Evolutionary conservation across 1,139 yeast genomes (phyloP).

Genomic region (Taphrina confusa): DNA sequence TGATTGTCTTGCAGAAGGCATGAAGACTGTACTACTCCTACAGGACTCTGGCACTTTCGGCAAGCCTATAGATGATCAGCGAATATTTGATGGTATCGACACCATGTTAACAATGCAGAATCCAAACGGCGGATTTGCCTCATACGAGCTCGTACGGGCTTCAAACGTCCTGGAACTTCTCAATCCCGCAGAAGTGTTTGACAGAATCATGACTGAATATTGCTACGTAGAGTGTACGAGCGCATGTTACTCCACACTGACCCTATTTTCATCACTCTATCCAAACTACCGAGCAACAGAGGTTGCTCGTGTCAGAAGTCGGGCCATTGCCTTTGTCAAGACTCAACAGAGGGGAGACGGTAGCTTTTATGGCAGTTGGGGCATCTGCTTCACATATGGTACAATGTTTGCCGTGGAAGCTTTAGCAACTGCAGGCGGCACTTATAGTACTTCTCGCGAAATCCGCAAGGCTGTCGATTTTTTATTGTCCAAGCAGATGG

Average conservation of each 20-base stretch:
- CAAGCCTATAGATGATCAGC: slow-evolving; percentile 55
- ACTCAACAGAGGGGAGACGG: slow-evolving; percentile 75
- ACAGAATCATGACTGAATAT: slow-evolving; percentile 96
- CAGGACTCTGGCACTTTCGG: slow-evolving; percentile 59
- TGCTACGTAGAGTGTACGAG: slow-evolving; percentile 99
- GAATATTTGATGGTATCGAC: slow-evolving; percentile 70
- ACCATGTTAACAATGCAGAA: slow-evolving; percentile 70
- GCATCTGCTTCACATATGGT: slow-evolving; percentile 93
- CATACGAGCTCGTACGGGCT: slow-evolving; percentile 85
- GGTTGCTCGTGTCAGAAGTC: slow-evolving; percentile 64
- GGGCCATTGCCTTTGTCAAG: slow-evolving; percentile 73
- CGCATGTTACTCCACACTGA: slow-evolving; percentile 84
- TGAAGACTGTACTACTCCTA: slow-evolving; percentile 92
- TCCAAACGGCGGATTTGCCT: slow-evolving; percentile 88
- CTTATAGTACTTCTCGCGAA: slow-evolving; percentile 60
- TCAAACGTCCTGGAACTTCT: slow-evolving; percentile 71
- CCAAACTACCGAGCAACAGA: slow-evolving; percentile 63
- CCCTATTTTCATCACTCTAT: slow-evolving; percentile 68
- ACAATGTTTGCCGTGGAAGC: slow-evolving; percentile 99
- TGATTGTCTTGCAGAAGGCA: slow-evolving; percentile 95
- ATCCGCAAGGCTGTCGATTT: slow-evolving; percentile 84
- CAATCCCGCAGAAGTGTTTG: slow-evolving; percentile 97
- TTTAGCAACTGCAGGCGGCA: slow-evolving; percentile 64
- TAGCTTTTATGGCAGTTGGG: slow-evolving; percentile 99
- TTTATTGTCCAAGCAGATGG: slow-evolving; percentile 68